phyloP scores from a whole-genome alignment of 345 rosid genomes.

The Hibiscus tridactylites region DNA sequence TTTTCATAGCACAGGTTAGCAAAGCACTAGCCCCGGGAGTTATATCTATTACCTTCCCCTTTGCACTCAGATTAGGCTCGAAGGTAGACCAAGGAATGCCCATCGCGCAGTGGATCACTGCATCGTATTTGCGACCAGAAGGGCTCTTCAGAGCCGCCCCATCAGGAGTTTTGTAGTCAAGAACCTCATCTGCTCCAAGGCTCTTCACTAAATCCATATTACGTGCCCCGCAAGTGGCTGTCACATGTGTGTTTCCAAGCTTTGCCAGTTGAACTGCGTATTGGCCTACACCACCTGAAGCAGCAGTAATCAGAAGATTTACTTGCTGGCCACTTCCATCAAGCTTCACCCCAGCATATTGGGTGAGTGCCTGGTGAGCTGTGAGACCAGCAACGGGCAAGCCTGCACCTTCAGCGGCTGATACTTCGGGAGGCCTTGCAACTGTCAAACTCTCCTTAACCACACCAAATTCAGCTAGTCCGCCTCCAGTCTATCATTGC shows the following conservation, averaged over 20 bases:
- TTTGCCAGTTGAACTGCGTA: slow-evolving; percentile 3
- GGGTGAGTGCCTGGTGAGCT: slow-evolving; percentile 51
- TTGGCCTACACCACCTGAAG: slow-evolving; percentile 3
- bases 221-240: background rate
- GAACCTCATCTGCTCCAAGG: background rate
- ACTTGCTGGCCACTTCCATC: slow-evolving; percentile 46
- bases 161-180: slow-evolving; percentile 17
- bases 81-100: slow-evolving; percentile 55
- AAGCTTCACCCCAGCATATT: slow-evolving; percentile 50
- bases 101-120: slow-evolving; percentile 53
- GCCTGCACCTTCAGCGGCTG: slow-evolving; percentile 57
- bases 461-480: slow-evolving; percentile 57
- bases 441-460: slow-evolving; percentile 51
- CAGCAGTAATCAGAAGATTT: slow-evolving; percentile 22
- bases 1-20: slow-evolving; percentile 24
- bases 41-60: slow-evolving; percentile 60
- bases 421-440: slow-evolving; percentile 51
- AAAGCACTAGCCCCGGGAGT: slow-evolving; percentile 24
- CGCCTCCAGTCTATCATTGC: slow-evolving; percentile 39
- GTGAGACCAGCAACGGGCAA: slow-evolving; percentile 61
- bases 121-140: slow-evolving; percentile 32
- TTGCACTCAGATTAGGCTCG: slow-evolving; percentile 45
- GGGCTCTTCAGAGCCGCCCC: slow-evolving; percentile 33
- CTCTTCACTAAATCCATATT: background rate
- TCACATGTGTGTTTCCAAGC: slow-evolving; percentile 8